phyloP scores from a whole-genome alignment of 257 asterid species.

The Solanum neorickii region DNA sequence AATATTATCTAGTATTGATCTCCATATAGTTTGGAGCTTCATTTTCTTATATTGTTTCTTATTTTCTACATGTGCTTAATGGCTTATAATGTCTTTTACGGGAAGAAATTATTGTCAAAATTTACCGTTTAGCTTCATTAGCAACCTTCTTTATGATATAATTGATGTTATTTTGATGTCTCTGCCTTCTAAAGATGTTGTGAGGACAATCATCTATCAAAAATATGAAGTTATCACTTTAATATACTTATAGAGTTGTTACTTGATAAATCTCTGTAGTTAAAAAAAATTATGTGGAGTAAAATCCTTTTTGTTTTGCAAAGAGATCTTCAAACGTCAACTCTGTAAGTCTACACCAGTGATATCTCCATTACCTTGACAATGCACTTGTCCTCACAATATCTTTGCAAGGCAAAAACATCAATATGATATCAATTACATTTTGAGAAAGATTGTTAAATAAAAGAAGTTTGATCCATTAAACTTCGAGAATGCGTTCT shows the following conservation, averaged over 20 bases:
- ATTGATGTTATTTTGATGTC: too few species aligned
- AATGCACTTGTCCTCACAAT: neutral
- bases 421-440: neutral
- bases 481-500: neutral
- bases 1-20: neutral
- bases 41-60: neutral
- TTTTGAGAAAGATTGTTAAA: neutral
- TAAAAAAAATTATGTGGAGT: neutral
- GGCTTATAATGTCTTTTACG: neutral
- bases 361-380: neutral
- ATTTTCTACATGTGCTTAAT: neutral
- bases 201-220: neutral
- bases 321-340: neutral
- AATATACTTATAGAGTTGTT: neutral
- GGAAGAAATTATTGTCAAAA: neutral
- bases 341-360: neutral
- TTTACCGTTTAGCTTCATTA: neutral
- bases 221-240: neutral
- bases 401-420: neutral
- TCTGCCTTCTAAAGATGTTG: neutral
- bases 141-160: neutral
- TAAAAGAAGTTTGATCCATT: neutral
- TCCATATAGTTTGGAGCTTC: neutral
- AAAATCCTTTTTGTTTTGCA: neutral
- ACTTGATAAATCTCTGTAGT: neutral